Evolutionary conservation across 1,284 basidiomycete species (phyloP).

Genomic region (Cutaneotrichosporon cutaneum): DNA sequence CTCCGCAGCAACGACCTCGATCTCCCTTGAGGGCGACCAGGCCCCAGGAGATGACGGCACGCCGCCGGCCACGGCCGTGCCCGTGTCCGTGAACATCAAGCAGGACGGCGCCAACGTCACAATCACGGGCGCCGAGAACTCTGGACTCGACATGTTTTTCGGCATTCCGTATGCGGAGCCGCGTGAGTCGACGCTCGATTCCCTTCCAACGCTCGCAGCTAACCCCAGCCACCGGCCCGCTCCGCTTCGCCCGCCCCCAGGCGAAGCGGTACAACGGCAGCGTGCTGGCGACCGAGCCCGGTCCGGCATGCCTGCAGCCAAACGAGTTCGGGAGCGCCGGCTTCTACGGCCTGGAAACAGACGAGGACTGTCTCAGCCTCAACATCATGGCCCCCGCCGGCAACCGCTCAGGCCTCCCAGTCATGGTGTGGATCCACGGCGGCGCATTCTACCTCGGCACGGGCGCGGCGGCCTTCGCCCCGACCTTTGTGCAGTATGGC

Average conservation of each 20-base stretch:
- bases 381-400: constrained; percentile 46
- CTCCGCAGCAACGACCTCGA: background rate
- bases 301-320: constrained; percentile 41
- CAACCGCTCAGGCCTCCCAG: constrained; percentile 36
- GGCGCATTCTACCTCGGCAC: constrained; percentile 39
- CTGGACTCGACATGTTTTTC: constrained; percentile 8
- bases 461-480: constrained; percentile 25
- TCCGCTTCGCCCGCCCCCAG: constrained; percentile 53
- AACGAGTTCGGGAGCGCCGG: constrained; percentile 4
- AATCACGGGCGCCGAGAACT: background rate
- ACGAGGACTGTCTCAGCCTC: constrained; percentile 54
- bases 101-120: constrained; percentile 32
- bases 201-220: background rate
- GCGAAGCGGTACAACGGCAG: constrained; percentile 29
- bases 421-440: constrained; percentile 45
- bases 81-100: background rate
- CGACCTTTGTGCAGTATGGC: constrained; percentile 23
- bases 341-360: constrained; percentile 22
- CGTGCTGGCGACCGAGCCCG: constrained; percentile 31
- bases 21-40: background rate
- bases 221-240: constrained; percentile 55
- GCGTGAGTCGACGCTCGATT: constrained; percentile 5
- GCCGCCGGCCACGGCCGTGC: background rate
- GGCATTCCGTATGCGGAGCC: constrained; percentile 18
- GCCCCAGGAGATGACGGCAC: background rate